Base-by-base conservation (phyloP, 352 stramenopile genomes). In the Phytopythium aichiense region DNA sequence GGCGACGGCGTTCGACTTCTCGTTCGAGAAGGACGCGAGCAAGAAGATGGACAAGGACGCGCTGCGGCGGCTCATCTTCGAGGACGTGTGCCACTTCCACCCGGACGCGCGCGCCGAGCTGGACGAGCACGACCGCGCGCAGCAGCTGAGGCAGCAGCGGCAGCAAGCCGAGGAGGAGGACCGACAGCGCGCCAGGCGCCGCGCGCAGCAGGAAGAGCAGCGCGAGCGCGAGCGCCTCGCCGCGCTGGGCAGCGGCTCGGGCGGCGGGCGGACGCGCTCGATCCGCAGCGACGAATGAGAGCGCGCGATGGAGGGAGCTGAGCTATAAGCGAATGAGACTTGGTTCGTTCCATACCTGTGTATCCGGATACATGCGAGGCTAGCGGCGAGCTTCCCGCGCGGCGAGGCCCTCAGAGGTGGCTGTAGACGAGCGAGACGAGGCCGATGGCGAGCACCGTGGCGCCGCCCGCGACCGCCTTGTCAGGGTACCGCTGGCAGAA, bases 61-160 rank as follows among this genome's bases (percentile, higher is more conserved):
- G n/a, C 69, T 94, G 38, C 81, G 84, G 23, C 72, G 79, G 0
- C 79, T 94, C 46, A 92, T 94, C 51, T 92, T 94, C 64, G 81
- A 94, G 55, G 86, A 94, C 45, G 72, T 94, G n/a, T 94, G 86
- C 52, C 69, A 90, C 50, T 94, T 93, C 65, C 86, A 94, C 46
- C 86, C 86, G 0, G 84, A 92, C 42, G 86, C 84, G 12, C 72
- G 63, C 6, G 60, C 67, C 0, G 86, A 95, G 46, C 67, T 94
- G 48, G 70, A 84, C 30, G 60, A 73, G 52, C 89, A 22, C 23
- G 46, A 53, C 12, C 46, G 46, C 46, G 46, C 46, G 46, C 46
- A 53, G 46, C 46, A 22, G 46, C 23, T n/a, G n/a, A 51, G 45
- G 45, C 22, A 79, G 52, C 60, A 68, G 38, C 51, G n/a, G n/a